Conservation (phyloP, 176 grass and related monocot genomes). For the Puccinellia tenuiflora region DNA sequence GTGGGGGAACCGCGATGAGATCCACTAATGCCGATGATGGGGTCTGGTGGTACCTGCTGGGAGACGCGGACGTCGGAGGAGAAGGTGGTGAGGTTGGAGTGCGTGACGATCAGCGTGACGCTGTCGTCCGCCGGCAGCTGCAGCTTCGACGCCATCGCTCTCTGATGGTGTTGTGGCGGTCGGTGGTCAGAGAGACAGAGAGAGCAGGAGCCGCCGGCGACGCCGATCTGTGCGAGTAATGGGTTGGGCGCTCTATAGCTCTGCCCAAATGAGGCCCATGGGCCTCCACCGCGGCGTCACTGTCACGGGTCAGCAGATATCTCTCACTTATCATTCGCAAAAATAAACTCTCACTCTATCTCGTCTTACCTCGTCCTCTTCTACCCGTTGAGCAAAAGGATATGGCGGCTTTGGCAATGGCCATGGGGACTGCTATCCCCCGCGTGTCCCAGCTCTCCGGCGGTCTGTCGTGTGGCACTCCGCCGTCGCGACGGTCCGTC, state of each 20-base stretch:
- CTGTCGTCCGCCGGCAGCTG: constrained; percentile 71
- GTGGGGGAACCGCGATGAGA: background rate
- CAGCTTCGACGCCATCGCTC: constrained; percentile 53
- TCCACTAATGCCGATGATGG: background rate
- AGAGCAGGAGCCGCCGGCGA: background rate
- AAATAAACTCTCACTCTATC: background rate
- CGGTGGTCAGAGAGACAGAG: background rate
- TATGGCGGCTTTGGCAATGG: constrained; percentile 21
- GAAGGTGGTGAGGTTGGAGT: constrained; percentile 85
- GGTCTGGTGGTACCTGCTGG: constrained; percentile 35
- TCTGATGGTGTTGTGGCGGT: background rate
- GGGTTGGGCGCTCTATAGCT: background rate
- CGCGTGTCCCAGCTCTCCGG: background rate
- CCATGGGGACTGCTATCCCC: background rate
- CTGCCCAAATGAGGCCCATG: background rate
- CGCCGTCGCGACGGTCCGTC: background rate
- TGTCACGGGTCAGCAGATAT: background rate
- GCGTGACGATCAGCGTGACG: constrained; percentile 62
- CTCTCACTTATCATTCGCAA: background rate
- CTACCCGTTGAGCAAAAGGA: background rate
- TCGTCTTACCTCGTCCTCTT: background rate
- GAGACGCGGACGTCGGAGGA: constrained; percentile 77
- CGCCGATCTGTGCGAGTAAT: background rate
- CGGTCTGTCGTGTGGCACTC: background rate
- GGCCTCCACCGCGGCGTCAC: background rate